phyloP scores from a whole-genome alignment of 192 early-diverging fungal genomes.

The Podila minutissima region DNA sequence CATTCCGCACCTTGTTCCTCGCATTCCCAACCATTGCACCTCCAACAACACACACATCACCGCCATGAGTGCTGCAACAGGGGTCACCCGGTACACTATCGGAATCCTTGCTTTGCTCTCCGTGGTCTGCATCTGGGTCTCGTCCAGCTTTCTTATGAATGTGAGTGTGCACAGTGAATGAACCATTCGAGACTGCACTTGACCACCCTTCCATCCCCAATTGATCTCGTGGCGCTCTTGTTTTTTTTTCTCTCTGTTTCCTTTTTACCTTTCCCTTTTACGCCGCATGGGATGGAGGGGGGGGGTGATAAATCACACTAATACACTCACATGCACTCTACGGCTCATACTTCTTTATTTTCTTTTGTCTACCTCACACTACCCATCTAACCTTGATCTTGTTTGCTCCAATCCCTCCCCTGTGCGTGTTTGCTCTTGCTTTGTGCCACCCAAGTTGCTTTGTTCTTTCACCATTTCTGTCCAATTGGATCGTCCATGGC shows the following conservation, averaged over 20 bases:
- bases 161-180: background rate
- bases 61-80: slow-evolving; percentile 9
- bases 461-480: slow-evolving; percentile 1
- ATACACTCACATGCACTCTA: no score
- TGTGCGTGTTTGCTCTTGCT: background rate
- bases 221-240: background rate
- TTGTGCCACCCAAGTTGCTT: background rate
- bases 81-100: slow-evolving; percentile 57
- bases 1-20: no score
- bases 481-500: background rate
- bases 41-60: no score
- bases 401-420: background rate
- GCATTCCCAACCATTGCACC: background rate
- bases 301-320: no score
- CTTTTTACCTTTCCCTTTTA: no score
- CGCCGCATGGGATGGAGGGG: no score
- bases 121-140: slow-evolving; percentile 85
- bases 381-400: no score
- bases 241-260: no score
- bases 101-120: slow-evolving; percentile 73
- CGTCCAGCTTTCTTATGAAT: slow-evolving; percentile 81
- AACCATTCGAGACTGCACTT: background rate
- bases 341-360: background rate
- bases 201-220: background rate
- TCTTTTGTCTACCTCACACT: background rate